phyloP scores from a whole-genome alignment of 441 rosid genomes.

The Aleurites moluccanus region DNA sequence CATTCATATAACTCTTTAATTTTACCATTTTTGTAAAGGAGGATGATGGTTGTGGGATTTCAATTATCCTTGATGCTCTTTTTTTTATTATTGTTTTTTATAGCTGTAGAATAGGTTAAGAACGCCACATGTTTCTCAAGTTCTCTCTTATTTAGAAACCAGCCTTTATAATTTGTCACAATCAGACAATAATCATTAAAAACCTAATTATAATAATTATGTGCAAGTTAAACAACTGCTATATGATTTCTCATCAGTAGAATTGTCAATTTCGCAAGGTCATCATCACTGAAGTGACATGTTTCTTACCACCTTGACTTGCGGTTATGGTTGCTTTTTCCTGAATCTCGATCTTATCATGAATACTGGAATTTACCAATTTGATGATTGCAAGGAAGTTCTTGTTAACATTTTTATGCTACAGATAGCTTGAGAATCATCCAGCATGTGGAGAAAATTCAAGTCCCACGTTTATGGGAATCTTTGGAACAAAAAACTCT shows the following conservation, averaged over 20 bases:
- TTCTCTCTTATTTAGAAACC: not conserved
- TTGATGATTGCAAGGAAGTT: not conserved
- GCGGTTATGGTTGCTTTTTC: too few species aligned
- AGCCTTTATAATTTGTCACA: not conserved
- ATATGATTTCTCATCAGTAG: not conserved
- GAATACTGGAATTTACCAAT: not conserved
- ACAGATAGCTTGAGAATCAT: slow-evolving; percentile 81
- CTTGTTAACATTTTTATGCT: slow-evolving; percentile 10
- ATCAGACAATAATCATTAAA: not conserved
- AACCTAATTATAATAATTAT: not conserved
- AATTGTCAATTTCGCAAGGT: not conserved
- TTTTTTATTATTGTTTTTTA: not conserved
- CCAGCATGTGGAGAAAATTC: slow-evolving; percentile 72
- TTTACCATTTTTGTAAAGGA: not conserved
- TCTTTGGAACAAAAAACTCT: slow-evolving; percentile 40
- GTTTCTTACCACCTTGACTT: not conserved
- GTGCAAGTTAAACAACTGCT: not conserved
- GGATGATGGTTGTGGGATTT: not conserved
- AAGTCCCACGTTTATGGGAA: slow-evolving; percentile 57
- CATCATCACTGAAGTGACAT: not conserved
- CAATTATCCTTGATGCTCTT: not conserved
- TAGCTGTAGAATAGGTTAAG: not conserved
- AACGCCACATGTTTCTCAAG: not conserved
- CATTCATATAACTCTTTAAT: not conserved
- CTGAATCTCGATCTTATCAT: not conserved